phyloP scores from a whole-genome alignment of 208 protist species.

The Blechomonas ayalai region DNA sequence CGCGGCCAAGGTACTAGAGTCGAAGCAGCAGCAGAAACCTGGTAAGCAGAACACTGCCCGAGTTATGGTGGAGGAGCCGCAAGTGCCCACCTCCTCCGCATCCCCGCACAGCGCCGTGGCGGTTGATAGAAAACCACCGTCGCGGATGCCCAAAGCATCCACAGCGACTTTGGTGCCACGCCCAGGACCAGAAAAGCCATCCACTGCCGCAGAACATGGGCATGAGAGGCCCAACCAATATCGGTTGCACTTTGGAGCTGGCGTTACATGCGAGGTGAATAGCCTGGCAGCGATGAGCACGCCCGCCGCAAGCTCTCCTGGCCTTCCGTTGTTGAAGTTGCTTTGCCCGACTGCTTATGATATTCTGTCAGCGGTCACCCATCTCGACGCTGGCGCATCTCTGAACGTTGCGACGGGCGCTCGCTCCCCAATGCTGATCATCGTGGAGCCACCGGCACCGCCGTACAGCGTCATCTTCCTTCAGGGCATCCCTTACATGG shows the following conservation, averaged over 20 bases:
- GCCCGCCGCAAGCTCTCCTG: neutral
- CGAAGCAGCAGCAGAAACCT: conserved; percentile 4
- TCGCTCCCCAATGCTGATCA: conserved; percentile 22
- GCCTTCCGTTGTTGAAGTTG: conserved; percentile 16
- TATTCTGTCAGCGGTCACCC: conserved; percentile 21
- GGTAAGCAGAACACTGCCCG: too few species aligned
- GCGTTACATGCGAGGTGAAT: conserved; percentile 2
- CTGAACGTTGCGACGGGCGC: neutral
- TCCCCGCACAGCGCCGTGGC: too few species aligned
- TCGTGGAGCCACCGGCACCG: conserved; percentile 56
- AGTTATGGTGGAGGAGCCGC: too few species aligned
- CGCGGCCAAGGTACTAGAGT: conserved; percentile 24
- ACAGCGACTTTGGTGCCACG: too few species aligned
- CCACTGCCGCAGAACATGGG: neutral
- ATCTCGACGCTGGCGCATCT: conserved; percentile 14
- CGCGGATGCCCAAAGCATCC: too few species aligned
- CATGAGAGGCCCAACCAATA: neutral
- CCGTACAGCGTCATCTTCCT: conserved; percentile 49
- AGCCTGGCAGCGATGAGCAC: neutral
- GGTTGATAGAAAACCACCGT: too few species aligned
- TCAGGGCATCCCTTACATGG: conserved; percentile 57
- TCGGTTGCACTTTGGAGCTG: conserved; percentile 6
- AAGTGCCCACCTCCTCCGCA: too few species aligned
- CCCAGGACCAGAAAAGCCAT: too few species aligned
- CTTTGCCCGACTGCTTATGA: conserved; percentile 30